phyloP scores from a whole-genome alignment of 2,329 filamentous ascomycete genomes.

The Fusarium nanum region DNA sequence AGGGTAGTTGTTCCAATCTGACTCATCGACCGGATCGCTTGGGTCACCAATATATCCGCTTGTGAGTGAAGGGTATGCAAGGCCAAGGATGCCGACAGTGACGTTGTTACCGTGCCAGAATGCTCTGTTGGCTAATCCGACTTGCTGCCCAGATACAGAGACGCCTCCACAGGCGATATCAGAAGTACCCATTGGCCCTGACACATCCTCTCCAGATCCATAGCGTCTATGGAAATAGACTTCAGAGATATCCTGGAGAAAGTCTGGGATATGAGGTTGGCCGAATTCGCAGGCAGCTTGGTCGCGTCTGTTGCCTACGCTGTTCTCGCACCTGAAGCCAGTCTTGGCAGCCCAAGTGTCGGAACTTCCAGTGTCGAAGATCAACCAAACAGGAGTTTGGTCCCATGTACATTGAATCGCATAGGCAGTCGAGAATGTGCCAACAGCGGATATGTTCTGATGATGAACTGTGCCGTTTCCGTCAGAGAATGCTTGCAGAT shows the following conservation, averaged over 20 bases:
- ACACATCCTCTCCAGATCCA: conserved; percentile 61
- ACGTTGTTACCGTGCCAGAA: conserved; percentile 65
- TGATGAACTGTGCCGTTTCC: conserved; percentile 36
- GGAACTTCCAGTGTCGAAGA: conserved; percentile 64
- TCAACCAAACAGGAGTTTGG: conserved; percentile 53
- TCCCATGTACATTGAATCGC: conserved; percentile 57
- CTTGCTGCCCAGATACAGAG: conserved; percentile 58
- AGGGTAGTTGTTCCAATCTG: conserved; percentile 52
- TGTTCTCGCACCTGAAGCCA: conserved; percentile 57
- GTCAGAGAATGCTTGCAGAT: conserved; percentile 13
- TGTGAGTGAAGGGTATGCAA: conserved; percentile 63
- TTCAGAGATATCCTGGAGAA: conserved; percentile 53
- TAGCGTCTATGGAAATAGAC: conserved; percentile 61
- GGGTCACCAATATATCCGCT: conserved; percentile 59
- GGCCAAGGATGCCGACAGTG: conserved; percentile 63
- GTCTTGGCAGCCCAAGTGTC: conserved; percentile 62
- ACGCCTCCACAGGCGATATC: conserved; percentile 61
- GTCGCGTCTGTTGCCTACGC: conserved; percentile 47
- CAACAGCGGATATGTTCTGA: conserved; percentile 55
- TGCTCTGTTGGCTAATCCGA: conserved; percentile 62
- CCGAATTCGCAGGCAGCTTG: conserved; percentile 57
- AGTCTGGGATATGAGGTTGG: conserved; percentile 52
- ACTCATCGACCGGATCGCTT: conserved; percentile 54
- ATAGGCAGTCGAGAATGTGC: conserved; percentile 56
- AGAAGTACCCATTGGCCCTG: conserved; percentile 60